These are phyloP conservation scores for Pouteria campechiana DNA, from an alignment of 179 eudicot genomes.

Conservation along the genomic window DNA sequence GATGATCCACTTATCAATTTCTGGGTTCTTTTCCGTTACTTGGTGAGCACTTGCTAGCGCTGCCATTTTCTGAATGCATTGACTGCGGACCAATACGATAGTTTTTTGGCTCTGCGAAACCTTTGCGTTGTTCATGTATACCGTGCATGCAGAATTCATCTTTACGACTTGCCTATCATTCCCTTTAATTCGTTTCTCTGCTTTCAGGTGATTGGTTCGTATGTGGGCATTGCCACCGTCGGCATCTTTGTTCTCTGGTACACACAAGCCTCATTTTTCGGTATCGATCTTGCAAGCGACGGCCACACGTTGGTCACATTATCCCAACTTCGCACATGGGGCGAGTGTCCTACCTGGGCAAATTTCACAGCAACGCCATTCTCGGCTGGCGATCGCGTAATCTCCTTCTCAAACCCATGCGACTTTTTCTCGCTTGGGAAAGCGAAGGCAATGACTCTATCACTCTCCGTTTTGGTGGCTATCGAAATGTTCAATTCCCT, in stretches of 20 bases:
- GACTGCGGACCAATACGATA: too few relatives aligned
- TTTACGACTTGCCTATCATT: too few relatives aligned
- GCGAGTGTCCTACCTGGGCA: constrained; percentile 69
- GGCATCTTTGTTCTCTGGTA: constrained; percentile 81
- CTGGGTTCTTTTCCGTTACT: constrained; percentile 76
- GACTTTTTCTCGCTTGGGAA: constrained; percentile 69
- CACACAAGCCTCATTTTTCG: constrained; percentile 67
- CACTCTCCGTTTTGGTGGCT: constrained; percentile 80
- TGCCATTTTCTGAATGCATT: too few relatives aligned
- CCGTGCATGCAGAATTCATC: too few relatives aligned
- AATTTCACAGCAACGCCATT: constrained; percentile 73
- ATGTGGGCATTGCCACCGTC: constrained; percentile 84
- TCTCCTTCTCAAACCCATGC: constrained; percentile 55
- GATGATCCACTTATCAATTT: constrained; percentile 63
- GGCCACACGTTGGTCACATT: constrained; percentile 63
- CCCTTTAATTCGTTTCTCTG: too few relatives aligned
- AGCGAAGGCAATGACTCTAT: constrained; percentile 84
- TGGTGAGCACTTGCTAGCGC: constrained; percentile 63
- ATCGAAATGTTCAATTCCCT: constrained; percentile 90
- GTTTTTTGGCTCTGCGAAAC: too few relatives aligned
- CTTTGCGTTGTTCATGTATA: too few relatives aligned
- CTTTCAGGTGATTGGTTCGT: constrained; percentile 72
- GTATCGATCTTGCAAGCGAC: constrained; percentile 51
- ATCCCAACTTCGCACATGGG: constrained; percentile 77
- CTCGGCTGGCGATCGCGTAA: constrained; percentile 31